Evolutionary conservation across 164 flowering plant genomes (phyloP).

Genomic region (Stephania yunnanensis): DNA sequence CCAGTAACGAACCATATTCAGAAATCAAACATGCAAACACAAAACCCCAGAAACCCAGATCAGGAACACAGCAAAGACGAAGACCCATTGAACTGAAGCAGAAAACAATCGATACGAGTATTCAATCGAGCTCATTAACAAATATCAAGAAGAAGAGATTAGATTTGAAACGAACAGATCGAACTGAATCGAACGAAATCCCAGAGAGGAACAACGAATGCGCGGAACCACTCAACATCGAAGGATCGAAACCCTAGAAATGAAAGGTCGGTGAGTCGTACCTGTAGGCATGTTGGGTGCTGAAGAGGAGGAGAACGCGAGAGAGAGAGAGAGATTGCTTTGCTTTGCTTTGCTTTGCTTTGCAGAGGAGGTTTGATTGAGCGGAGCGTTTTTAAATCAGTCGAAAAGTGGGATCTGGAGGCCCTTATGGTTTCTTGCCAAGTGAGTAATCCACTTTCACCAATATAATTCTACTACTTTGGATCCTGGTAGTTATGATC

Average conservation of each 20-base stretch:
- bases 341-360: not conserved
- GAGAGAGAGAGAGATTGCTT: not conserved
- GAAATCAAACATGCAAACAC: not conserved
- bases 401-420: too few species aligned
- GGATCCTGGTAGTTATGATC: too few species aligned
- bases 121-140: not conserved
- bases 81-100: too few species aligned
- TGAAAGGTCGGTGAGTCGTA: not conserved
- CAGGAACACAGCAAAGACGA: not conserved
- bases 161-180: not conserved
- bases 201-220: too few species aligned
- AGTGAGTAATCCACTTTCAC: too few species aligned
- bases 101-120: not conserved
- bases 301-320: not conserved
- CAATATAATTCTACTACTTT: too few species aligned
- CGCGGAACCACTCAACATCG: not conserved
- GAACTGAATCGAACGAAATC: too few species aligned
- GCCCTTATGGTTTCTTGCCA: too few species aligned
- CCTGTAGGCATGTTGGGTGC: slow-evolving; percentile 29
- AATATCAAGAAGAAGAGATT: too few species aligned
- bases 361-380: not conserved
- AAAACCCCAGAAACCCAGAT: slow-evolving; percentile 12
- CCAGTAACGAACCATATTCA: not conserved
- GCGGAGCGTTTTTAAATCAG: not conserved
- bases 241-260: not conserved